Percentiles rank a stretch among this genome's conserved stretches.
These are phyloP conservation scores for Aethionema arabicum DNA, from an alignment of 345 rosid genomes.

Conservation along the genomic window DNA sequence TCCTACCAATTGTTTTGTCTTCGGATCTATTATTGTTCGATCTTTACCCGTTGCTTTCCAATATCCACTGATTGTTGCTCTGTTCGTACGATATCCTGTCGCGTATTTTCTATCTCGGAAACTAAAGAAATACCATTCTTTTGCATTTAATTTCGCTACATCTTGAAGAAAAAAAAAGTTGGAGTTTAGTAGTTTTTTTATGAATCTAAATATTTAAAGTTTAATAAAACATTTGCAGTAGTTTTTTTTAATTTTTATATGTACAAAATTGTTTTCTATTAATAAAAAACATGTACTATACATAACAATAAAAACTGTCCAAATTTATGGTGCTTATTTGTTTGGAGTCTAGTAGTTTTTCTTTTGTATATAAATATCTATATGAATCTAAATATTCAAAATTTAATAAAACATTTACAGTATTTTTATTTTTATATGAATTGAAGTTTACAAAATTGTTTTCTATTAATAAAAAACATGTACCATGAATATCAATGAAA, in stretches of 20 bases:
- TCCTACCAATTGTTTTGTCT: constrained; percentile 65
- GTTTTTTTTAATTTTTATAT: no score
- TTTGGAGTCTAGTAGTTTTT: background rate
- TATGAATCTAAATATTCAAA: background rate
- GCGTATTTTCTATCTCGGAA: constrained; percentile 92
- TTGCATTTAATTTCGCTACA: constrained; percentile 92
- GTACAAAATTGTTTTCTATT: background rate
- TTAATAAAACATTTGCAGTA: background rate
- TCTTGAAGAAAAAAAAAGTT: constrained; percentile 43
- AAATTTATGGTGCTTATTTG: no score
- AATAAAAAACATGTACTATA: background rate
- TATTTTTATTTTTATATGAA: no score
- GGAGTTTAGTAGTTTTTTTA: background rate
- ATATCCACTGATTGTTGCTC: constrained; percentile 82
- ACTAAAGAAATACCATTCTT: constrained; percentile 97
- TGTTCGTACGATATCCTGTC: constrained; percentile 84
- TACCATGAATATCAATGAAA: background rate
- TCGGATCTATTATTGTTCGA: constrained; percentile 73
- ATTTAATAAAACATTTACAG: background rate
- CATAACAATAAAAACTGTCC: no score
- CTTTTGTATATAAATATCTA: no score
- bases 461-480: background rate
- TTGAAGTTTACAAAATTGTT: no score
- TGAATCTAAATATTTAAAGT: background rate
- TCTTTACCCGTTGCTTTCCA: constrained; percentile 99